Evolutionary conservation across 2,329 filamentous ascomycete species (phyloP).

Genomic region (Hypocreales sp.): DNA sequence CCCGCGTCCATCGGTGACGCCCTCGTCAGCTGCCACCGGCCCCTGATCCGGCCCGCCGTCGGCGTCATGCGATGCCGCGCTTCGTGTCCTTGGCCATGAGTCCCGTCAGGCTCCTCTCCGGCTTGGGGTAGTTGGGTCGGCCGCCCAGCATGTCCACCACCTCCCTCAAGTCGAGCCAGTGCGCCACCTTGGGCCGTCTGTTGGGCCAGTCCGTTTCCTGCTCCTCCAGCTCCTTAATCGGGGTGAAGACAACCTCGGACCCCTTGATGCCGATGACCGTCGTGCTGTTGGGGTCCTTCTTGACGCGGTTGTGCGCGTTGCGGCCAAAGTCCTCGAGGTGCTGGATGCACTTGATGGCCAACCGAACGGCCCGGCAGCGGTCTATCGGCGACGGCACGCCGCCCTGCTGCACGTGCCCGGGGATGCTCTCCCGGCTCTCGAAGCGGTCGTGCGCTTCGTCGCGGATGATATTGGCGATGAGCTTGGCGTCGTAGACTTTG

Average conservation of each 20-base stretch:
- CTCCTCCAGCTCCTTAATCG: slow-evolving; percentile 67
- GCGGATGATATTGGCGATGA: slow-evolving; percentile 90
- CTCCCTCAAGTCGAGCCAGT: slow-evolving; percentile 69
- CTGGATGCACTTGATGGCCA: slow-evolving; percentile 89
- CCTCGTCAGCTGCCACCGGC: no score
- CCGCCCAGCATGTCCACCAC: slow-evolving; percentile 78
- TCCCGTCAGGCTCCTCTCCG: slow-evolving; percentile 34
- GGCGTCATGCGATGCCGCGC: slow-evolving; percentile 27
- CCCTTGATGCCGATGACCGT: slow-evolving; percentile 87
- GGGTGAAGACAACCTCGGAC: slow-evolving; percentile 73
- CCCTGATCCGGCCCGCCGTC: no score
- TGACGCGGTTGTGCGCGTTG: slow-evolving; percentile 49
- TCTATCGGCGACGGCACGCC: slow-evolving; percentile 93
- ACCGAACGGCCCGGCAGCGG: slow-evolving; percentile 75
- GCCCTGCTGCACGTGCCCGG: slow-evolving; percentile 89
- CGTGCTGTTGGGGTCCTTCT: slow-evolving; percentile 56
- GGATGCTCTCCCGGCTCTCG: slow-evolving; percentile 80
- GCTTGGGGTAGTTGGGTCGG: slow-evolving; percentile 37
- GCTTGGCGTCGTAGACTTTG: slow-evolving; percentile 76
- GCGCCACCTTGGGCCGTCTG: slow-evolving; percentile 66
- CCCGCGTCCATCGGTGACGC: no score
- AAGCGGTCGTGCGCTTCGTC: slow-evolving; percentile 87
- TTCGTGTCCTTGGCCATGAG: slow-evolving; percentile 44
- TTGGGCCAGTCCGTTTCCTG: slow-evolving; percentile 88
- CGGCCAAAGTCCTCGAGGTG: slow-evolving; percentile 69